Base-by-base conservation (phyloP, 345 rosid species). In the Diplotaxis tenuifolia region DNA sequence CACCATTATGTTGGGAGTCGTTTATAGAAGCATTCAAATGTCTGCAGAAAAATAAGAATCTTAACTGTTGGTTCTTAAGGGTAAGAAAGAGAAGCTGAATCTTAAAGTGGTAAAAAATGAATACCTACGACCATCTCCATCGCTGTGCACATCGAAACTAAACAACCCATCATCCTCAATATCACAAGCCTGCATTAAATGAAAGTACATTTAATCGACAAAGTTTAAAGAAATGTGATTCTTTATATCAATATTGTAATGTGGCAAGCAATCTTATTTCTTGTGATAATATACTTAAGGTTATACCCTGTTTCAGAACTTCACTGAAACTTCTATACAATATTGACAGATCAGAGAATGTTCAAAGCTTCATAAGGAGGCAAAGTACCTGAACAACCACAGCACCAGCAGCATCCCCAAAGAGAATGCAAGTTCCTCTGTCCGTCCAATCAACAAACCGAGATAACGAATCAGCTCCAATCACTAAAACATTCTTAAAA, bases 361-460 rank as follows among this genome's bases (percentile, higher is more conserved):
- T 40, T 40, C n/a, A n/a, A n/a, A n/a, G n/a, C n/a, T n/a, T n/a
- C n/a, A n/a, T n/a, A n/a, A n/a, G n/a, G n/a, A n/a, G n/a, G n/a
- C n/a, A n/a, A 7, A 0, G 0, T 82, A 90, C 99, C 96, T 95
- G 97, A 67, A 95, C 80, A n/a, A 95, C 71, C 23, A 95, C 96
- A 29, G 99, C 99, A 57, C 97, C 99, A 6, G 96, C 99, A 36
- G 94, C 99, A 45, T 92, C 99, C 11, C 99, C 99, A 42, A 95
- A 92, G 36, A 95, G 90, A 68, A 95, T 95, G 68, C 97, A 95
- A 60, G 91, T 79, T 29, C 92, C 91, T 84, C 97, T 85, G 81
- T 95, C 99, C 5, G 93, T 89, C 99, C 99, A 95, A 79, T 95
- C 96, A 84, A 87, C 90, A 83, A 79, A 82, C 57, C 93, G 89